Percentiles rank a stretch among this genome's conserved stretches.
Conservation (phyloP, 2,329 filamentous ascomycete species). For the Cladophialophora immunda region DNA sequence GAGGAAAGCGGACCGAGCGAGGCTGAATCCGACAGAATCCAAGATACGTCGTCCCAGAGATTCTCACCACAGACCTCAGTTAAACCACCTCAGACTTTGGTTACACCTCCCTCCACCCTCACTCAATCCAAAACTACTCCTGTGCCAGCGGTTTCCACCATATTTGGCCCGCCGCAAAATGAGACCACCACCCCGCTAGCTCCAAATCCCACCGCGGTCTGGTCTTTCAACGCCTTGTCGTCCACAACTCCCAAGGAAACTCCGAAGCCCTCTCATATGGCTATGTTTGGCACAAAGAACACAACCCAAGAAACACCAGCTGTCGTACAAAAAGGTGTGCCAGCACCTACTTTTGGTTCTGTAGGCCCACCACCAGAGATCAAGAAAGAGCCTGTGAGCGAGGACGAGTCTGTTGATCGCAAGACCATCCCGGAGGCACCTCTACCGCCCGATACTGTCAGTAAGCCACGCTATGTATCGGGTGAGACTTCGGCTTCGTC, state of each 20-base stretch:
- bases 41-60: conserved; percentile 16
- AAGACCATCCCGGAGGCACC: conserved; percentile 49
- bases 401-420: conserved; percentile 44
- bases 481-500: conserved; percentile 58
- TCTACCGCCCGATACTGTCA: conserved; percentile 58
- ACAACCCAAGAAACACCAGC: conserved; percentile 42
- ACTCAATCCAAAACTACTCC: conserved; percentile 40
- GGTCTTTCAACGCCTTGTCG: conserved; percentile 34
- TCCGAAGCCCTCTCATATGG: conserved; percentile 42
- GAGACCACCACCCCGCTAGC: conserved; percentile 39
- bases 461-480: conserved; percentile 54
- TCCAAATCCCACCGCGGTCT: conserved; percentile 44
- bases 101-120: conserved; percentile 41
- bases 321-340: conserved; percentile 45
- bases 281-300: conserved; percentile 46
- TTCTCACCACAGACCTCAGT: conserved; percentile 19
- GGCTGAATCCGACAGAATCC: conserved; percentile 30
- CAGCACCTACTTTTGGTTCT: conserved; percentile 37
- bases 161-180: conserved; percentile 47
- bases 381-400: conserved; percentile 47
- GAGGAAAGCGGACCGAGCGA: conserved; percentile 34
- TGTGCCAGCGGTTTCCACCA: conserved; percentile 45
- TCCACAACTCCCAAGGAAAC: conserved; percentile 42
- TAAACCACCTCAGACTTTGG: conserved; percentile 29
- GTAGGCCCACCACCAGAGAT: conserved; percentile 43